A percentile compares a stretch with the other conserved stretches of the same genome.
Evolutionary conservation across 192 early-diverging fungal genomes (phyloP).

Genomic region (Pilaira anomala): DNA sequence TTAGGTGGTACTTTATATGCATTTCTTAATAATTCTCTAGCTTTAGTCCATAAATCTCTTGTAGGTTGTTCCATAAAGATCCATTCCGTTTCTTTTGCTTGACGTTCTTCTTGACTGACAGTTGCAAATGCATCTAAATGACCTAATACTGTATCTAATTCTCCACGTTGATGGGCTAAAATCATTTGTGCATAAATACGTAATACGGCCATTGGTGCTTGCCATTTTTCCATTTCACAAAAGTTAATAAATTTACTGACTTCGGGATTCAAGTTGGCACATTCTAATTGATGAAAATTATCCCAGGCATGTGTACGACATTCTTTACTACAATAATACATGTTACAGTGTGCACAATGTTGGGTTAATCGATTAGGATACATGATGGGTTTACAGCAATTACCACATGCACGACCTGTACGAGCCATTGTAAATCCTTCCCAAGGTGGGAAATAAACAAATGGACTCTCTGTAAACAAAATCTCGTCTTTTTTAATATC

Average conservation of each 20-base stretch:
- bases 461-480: slow-evolving; percentile 55
- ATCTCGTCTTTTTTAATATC: slow-evolving; percentile 49
- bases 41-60: slow-evolving; percentile 41
- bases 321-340: slow-evolving; percentile 48
- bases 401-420: slow-evolving; percentile 49
- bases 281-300: slow-evolving; percentile 47
- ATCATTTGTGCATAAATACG: slow-evolving; percentile 46
- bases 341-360: slow-evolving; percentile 40
- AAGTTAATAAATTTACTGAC: slow-evolving; percentile 42
- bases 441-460: slow-evolving; percentile 58
- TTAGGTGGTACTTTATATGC: slow-evolving; percentile 48
- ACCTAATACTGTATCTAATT: slow-evolving; percentile 38
- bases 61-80: slow-evolving; percentile 50
- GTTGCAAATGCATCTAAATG: slow-evolving; percentile 55
- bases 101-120: slow-evolving; percentile 51
- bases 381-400: slow-evolving; percentile 51
- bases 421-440: slow-evolving; percentile 44
- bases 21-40: slow-evolving; percentile 39
- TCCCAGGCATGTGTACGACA: slow-evolving; percentile 46
- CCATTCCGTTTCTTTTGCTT: slow-evolving; percentile 55
- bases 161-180: slow-evolving; percentile 45
- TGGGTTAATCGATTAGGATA: slow-evolving; percentile 26
- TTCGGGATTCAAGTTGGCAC: slow-evolving; percentile 40
- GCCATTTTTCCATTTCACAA: slow-evolving; percentile 43
- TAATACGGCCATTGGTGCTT: slow-evolving; percentile 45